A percentile compares a stretch with the other conserved stretches of the same genome.
phyloP scores from a whole-genome alignment of 345 rosid genomes.

The Anastatica hierochuntica region DNA sequence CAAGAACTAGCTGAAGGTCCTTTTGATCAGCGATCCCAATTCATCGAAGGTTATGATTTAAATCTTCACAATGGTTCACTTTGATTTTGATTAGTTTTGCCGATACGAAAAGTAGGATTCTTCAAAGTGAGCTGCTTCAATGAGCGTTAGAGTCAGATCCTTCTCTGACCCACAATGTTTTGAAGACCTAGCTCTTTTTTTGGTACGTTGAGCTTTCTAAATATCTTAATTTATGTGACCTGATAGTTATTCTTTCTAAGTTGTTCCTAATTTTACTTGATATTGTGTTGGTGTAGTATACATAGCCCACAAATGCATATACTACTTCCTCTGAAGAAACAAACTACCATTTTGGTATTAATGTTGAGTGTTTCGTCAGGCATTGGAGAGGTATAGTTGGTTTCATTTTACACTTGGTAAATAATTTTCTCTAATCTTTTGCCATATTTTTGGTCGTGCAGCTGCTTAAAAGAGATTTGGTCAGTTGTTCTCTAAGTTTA shows the following conservation, averaged over 20 bases:
- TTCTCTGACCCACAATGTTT: constrained; percentile 70
- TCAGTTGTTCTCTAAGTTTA: too few relatives aligned
- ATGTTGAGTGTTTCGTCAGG: constrained; percentile 60
- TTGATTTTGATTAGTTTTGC: too few relatives aligned
- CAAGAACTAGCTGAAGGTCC: constrained; percentile 51
- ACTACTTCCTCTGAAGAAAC: constrained; percentile 58
- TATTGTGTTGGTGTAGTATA: constrained; percentile 63
- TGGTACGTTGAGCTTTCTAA: constrained; percentile 36
- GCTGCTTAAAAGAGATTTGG: constrained; percentile 43
- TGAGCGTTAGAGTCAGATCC: constrained; percentile 68
- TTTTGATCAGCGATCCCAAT: constrained; percentile 71
- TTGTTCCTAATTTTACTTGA: too few relatives aligned
- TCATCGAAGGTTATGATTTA: constrained; percentile 68
- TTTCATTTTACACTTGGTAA: neutral
- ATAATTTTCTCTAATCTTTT: neutral
- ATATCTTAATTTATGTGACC: too few relatives aligned
- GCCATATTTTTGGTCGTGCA: constrained; percentile 5
- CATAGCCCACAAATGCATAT: constrained; percentile 71
- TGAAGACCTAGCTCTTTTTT: constrained; percentile 87
- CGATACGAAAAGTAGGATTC: too few relatives aligned
- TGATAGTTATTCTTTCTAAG: too few relatives aligned
- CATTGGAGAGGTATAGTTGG: constrained; percentile 58
- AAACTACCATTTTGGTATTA: constrained; percentile 62
- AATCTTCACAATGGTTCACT: too few relatives aligned
- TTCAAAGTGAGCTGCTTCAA: constrained; percentile 93